Evolutionary conservation across 768 basidiomycete genomes (phyloP).

Genomic region (Boletales sp.): DNA sequence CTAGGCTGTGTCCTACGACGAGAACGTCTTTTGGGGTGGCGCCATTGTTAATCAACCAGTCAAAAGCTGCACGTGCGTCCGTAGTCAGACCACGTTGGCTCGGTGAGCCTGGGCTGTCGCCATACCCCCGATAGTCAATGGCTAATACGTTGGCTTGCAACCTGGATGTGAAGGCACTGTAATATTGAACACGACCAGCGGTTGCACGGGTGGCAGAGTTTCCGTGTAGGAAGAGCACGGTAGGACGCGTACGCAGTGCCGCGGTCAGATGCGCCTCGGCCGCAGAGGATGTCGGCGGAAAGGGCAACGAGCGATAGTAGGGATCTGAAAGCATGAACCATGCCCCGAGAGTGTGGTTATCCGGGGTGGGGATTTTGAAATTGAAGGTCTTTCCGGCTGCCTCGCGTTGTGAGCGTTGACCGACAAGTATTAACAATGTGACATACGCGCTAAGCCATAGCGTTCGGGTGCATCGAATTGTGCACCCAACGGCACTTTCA

Average conservation of each 20-base stretch:
- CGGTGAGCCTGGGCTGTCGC: constrained; percentile 77
- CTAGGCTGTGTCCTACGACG: constrained; percentile 84
- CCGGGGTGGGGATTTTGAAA: constrained; percentile 63
- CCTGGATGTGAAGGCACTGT: constrained; percentile 61
- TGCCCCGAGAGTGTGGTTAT: constrained; percentile 78
- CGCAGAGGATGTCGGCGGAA: constrained; percentile 33
- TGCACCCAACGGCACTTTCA: constrained; percentile 60
- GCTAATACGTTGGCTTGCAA: constrained; percentile 73
- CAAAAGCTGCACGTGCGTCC: constrained; percentile 78
- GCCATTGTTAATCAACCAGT: constrained; percentile 65
- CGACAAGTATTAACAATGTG: neutral
- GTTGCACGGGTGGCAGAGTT: constrained; percentile 81
- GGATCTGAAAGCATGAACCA: constrained; percentile 78
- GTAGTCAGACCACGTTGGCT: constrained; percentile 66
- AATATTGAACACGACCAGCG: constrained; percentile 61
- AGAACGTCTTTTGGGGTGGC: constrained; percentile 58
- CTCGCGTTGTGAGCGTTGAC: neutral
- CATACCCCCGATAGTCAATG: constrained; percentile 92
- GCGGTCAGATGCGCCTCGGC: constrained; percentile 42
- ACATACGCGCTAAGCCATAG: constrained; percentile 79
- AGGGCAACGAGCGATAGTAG: constrained; percentile 51
- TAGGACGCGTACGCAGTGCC: constrained; percentile 60
- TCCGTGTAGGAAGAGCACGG: constrained; percentile 90
- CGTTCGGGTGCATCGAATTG: constrained; percentile 67
- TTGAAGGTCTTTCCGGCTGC: constrained; percentile 78